These are phyloP conservation scores for Ustanciosporium gigantosporum DNA, from an alignment of 1,284 basidiomycete genomes.

Conservation along the genomic window DNA sequence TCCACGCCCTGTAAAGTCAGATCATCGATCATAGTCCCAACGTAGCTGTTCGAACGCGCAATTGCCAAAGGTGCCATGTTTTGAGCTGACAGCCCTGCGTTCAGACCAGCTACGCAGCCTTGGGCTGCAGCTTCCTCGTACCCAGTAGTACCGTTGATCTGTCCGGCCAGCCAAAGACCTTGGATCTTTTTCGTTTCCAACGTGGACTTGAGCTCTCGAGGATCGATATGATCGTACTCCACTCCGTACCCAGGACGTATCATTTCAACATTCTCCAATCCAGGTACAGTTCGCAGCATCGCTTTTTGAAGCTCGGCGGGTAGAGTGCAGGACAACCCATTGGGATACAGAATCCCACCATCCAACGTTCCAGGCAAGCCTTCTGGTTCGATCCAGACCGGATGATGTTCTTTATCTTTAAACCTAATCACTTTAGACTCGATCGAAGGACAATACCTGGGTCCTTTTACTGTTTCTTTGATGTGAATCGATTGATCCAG, in stretches of 20 bases:
- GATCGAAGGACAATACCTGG: slow-evolving; percentile 85
- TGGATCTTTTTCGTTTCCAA: slow-evolving; percentile 81
- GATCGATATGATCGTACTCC: slow-evolving; percentile 89
- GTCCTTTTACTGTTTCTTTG: slow-evolving; percentile 84
- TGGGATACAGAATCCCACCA: slow-evolving; percentile 80
- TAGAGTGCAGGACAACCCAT: slow-evolving; percentile 82
- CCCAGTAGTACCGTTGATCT: slow-evolving; percentile 72
- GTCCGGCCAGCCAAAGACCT: slow-evolving; percentile 45
- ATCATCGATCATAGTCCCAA: slow-evolving; percentile 89
- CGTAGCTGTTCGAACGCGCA: slow-evolving; percentile 79
- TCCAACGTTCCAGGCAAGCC: slow-evolving; percentile 77
- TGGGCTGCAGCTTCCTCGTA: slow-evolving; percentile 91
- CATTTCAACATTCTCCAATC: slow-evolving; percentile 80
- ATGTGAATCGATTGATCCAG: slow-evolving; percentile 79
- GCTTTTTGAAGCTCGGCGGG: slow-evolving; percentile 78
- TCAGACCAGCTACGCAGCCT: slow-evolving; percentile 80
- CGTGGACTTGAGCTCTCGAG: slow-evolving; percentile 74
- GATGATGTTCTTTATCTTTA: slow-evolving; percentile 71
- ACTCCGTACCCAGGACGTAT: slow-evolving; percentile 85
- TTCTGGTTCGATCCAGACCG: slow-evolving; percentile 86
- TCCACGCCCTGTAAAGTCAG: slow-evolving; percentile 82
- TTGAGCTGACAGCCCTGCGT: slow-evolving; percentile 75
- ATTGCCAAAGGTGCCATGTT: slow-evolving; percentile 69
- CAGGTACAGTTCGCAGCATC: slow-evolving; percentile 79
- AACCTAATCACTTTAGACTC: slow-evolving; percentile 84